Percentiles rank a stretch among this genome's conserved stretches.
phyloP scores from a whole-genome alignment of 2,329 filamentous ascomycete genomes.

The Fusarium praegraminearum region DNA sequence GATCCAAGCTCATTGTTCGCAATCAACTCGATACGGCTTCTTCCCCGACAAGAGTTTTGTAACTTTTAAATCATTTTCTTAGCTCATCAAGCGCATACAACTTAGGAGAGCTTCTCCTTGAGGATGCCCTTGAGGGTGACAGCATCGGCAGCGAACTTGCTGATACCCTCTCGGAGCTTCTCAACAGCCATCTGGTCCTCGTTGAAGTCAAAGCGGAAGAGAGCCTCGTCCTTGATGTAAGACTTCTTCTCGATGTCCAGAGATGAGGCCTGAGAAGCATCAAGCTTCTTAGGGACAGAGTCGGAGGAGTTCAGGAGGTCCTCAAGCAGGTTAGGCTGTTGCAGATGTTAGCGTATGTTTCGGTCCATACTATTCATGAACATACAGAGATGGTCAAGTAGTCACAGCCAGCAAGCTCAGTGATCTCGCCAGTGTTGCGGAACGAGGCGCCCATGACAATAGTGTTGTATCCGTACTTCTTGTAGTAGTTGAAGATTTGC shows the following conservation, averaged over 20 bases:
- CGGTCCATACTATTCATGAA: slow-evolving; percentile 41
- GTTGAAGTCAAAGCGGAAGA: slow-evolving; percentile 99
- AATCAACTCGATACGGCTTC: slow-evolving; percentile 16
- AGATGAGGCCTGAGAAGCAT: slow-evolving; percentile 71
- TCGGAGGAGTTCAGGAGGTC: slow-evolving; percentile 88
- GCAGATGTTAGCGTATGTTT: slow-evolving; percentile 32
- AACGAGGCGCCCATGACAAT: slow-evolving; percentile 99
- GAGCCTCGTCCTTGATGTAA: slow-evolving; percentile 89
- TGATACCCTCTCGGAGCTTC: slow-evolving; percentile 99
- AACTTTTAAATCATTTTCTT: slow-evolving; percentile 38
- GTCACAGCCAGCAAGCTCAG: slow-evolving; percentile 96
- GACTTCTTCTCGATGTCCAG: slow-evolving; percentile 87
- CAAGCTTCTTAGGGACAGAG: slow-evolving; percentile 91
- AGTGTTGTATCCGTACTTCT: slow-evolving; percentile 99
- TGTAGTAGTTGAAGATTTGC: slow-evolving; percentile 99
- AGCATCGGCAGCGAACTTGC: slow-evolving; percentile 98
- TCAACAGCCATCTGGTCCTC: slow-evolving; percentile 99
- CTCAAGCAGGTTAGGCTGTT: slow-evolving; percentile 89
- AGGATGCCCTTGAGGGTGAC: slow-evolving; percentile 93
- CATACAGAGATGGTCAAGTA: slow-evolving; percentile 97
- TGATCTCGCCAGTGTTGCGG: slow-evolving; percentile 96
- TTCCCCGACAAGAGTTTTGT: slow-evolving; percentile 11
- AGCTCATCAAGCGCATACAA: slow-evolving; percentile 9
- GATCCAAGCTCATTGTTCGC: slow-evolving; percentile 18
- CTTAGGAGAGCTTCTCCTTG: slow-evolving; percentile 80